Conservation (phyloP, 495 filamentous ascomycete species). For the Parathielavia hyrcaniae region DNA sequence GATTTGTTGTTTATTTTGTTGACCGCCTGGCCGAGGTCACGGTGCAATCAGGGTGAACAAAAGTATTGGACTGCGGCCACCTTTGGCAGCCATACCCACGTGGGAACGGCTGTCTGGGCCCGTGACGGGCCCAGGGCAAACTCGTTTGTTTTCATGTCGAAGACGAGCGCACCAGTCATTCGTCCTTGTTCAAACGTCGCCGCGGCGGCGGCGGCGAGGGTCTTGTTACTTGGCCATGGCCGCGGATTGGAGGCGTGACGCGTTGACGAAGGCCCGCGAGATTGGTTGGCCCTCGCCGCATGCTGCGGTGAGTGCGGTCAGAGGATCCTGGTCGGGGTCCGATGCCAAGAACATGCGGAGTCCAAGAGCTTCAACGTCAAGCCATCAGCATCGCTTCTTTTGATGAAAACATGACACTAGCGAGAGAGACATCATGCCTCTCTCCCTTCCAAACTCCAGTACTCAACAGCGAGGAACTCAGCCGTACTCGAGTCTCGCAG, state of each 20-base stretch:
- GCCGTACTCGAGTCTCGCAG: background rate
- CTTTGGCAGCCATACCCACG: conserved; percentile 7
- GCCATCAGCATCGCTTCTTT: no score
- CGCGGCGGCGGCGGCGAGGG: conserved; percentile 10
- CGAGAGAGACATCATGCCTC: no score
- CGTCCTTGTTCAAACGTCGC: background rate
- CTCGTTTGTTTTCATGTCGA: conserved; percentile 8
- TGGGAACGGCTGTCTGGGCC: conserved; percentile 6
- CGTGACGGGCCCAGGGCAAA: background rate
- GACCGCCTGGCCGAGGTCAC: conserved; percentile 13
- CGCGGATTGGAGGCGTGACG: conserved; percentile 11
- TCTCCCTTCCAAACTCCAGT: background rate
- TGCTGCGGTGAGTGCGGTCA: background rate
- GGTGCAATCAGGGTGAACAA: background rate
- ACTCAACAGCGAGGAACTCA: background rate
- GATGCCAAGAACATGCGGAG: conserved; percentile 7
- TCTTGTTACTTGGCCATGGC: conserved; percentile 17
- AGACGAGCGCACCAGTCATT: conserved; percentile 17
- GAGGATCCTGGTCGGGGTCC: conserved; percentile 7
- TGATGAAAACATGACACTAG: background rate
- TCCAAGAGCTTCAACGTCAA: background rate
- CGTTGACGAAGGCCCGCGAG: background rate
- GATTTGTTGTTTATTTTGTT: conserved; percentile 13
- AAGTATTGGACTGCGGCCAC: conserved; percentile 13
- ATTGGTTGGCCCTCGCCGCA: conserved; percentile 20